phyloP scores from a whole-genome alignment of 192 early-diverging fungal genomes.

The Backusella mclennaniae region DNA sequence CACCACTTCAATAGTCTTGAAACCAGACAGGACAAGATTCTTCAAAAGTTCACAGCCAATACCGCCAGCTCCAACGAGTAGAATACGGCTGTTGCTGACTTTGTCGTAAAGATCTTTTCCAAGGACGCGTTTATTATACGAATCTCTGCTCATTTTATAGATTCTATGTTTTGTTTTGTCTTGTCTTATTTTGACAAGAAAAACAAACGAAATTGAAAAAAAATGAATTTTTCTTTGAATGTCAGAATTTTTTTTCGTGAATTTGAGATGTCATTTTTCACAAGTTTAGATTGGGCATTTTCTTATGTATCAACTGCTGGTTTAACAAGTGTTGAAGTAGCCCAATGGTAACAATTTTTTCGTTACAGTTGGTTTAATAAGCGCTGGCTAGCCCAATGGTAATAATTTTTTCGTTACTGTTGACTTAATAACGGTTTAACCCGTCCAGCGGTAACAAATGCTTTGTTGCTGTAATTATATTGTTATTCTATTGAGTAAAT shows the following conservation, averaged over 20 bases:
- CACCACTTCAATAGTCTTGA: slow-evolving; percentile 77
- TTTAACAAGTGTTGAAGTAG: no score
- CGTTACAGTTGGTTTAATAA: no score
- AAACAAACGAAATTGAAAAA: background rate
- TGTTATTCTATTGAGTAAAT: no score
- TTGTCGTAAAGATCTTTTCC: slow-evolving; percentile 30
- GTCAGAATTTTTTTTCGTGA: background rate
- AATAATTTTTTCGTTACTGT: no score
- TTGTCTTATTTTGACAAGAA: background rate
- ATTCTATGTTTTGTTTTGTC: background rate
- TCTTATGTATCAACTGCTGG: background rate
- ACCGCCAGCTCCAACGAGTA: slow-evolving; percentile 87
- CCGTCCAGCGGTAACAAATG: no score
- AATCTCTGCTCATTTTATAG: slow-evolving; percentile 8
- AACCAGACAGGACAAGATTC: slow-evolving; percentile 88
- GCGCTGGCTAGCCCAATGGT: no score
- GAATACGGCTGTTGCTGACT: slow-evolving; percentile 38
- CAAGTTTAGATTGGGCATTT: background rate
- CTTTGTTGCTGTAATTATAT: no score
- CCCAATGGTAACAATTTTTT: no score
- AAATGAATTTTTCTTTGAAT: background rate
- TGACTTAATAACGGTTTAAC: no score
- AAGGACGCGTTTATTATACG: slow-evolving; percentile 26
- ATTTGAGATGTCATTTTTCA: background rate
- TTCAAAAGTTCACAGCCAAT: slow-evolving; percentile 99